Evolutionary conservation across 2,329 filamentous ascomycete species (phyloP), one percentile per base, ranked within the genome.

Genomic region (Bipolaris gigantea): DNA sequence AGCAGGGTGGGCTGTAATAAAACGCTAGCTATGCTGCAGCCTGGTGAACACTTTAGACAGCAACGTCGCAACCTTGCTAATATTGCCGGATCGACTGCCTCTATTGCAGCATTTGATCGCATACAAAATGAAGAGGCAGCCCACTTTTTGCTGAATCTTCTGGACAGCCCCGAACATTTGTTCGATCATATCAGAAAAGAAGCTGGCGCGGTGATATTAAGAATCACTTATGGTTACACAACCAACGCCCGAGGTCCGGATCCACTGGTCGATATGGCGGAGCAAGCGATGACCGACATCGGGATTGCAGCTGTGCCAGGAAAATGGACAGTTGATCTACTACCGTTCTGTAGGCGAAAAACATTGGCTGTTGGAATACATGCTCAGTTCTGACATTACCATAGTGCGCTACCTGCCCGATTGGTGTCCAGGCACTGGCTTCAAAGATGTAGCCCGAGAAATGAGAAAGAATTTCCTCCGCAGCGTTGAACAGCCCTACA

Each of bases 351-450:
- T 71, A 62, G 72, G 66, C 62, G 3, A n/a, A 19, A 1, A 15
- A 5, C 8, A 13, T 30, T 13, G 4, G 27, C 7, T 9, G 6
- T 3, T 13, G 13, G 13, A 16, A 30, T 8, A 35, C 2, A 2
- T 9, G 15, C 5, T 15, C 13, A 8, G 36, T 27, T 7, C 23
- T 45, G 16, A 39, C 10, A 4, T 15, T 16, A 2, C 5, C 10
- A 4, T 33, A 68, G 73, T 79, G 40, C 69, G 63, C 64, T 69
- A 76, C 51, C 47, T 80, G 0, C 80, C 80, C 0, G 71, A 78
- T 3, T 80, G 79, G 76, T 64, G 77, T 15, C 80, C 79, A 3
- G 80, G 80, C 1, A 70, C 77, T 5, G 61, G 66, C 7, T 82
- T 80, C 65, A 78, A 81, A 54, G 53, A 61, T 1, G 77, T 65